Evolutionary conservation across 1,139 yeast species (phyloP).

Genomic region (Starmera stellimalicola): DNA sequence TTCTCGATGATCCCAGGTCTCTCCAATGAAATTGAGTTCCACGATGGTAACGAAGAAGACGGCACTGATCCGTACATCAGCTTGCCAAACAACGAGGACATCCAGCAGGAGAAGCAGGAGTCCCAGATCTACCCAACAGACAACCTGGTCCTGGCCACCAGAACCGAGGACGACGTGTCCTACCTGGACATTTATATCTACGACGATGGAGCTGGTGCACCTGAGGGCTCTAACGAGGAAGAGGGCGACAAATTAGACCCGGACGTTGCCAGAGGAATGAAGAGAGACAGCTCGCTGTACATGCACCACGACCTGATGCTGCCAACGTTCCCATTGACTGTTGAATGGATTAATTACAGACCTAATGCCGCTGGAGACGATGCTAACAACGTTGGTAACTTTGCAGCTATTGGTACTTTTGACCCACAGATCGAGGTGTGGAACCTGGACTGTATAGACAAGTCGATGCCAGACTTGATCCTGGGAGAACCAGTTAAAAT

Average conservation of each 20-base stretch:
- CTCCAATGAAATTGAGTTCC: conserved; percentile 41
- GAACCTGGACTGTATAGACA: conserved; percentile 89
- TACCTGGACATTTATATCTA: conserved; percentile 88
- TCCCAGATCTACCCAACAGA: conserved; percentile 85
- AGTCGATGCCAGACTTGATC: conserved; percentile 90
- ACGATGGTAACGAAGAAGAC: conserved; percentile 54
- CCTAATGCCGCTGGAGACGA: conserved; percentile 38
- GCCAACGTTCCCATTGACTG: conserved; percentile 94
- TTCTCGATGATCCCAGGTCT: conserved; percentile 68
- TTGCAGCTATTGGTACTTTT: conserved; percentile 94
- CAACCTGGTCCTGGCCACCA: conserved; percentile 78
- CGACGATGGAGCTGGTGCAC: conserved; percentile 88
- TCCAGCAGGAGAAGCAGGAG: conserved; percentile 69
- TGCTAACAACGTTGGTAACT: conserved; percentile 65
- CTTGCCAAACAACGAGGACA: conserved; percentile 53
- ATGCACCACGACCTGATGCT: conserved; percentile 96
- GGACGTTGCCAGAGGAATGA: conserved; percentile 60
- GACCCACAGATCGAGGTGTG: conserved; percentile 97
- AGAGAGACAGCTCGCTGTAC: conserved; percentile 65
- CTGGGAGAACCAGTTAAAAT: conserved; percentile 68
- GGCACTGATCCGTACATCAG: conserved; percentile 68
- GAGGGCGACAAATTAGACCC: conserved; percentile 53
- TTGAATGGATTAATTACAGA: conserved; percentile 84
- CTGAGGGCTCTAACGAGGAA: conserved; percentile 48
- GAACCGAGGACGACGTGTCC: conserved; percentile 94